Evolutionary conservation across 352 stramenopile genomes (phyloP), one percentile per base, ranked within the genome.

Genomic region (Phytophthora colocasiae): DNA sequence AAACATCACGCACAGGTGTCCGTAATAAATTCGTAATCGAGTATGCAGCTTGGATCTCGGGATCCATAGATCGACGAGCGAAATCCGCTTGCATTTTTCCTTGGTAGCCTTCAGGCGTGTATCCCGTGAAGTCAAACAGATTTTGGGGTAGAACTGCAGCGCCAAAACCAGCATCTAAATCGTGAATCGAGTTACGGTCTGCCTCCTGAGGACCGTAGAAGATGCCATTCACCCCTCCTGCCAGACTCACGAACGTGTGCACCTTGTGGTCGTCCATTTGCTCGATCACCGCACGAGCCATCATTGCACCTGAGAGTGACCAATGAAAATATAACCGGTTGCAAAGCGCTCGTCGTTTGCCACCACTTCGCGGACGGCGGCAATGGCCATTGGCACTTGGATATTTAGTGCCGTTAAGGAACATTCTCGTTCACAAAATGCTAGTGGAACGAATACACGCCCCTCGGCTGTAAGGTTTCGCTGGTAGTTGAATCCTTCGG

Each of bases 251-350:
- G 46, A 84, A 75, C 4, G 60, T 73, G 38, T 87, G 58, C 2
- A 75, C 73, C 0, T 80, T 78, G 69, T 90, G 78, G 53, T 85
- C 75, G 32, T 90, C 75, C 81, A 83, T 85, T 36, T 83, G 48
- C 60, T 90, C 77, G 15, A 84, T 68, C 27, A 90, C 79, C 0
- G 58, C 67, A 2, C 77, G 69, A 39, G 78, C 73, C 26, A 88
- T 65, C 17, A 77, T 49, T 1, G 52, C 77, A 31, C 81, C 81
- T 87, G 75, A 3, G 78, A 90, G 43, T 87, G 73, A 0, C 46
- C 73, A 10, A 90, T 71, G 40, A 90, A 75, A 6, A 81, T 54
- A 68, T 87, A 88, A 34, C 75, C 79, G 14, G 70, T 39, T 11
- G 39, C 41, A 31, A 69, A 62, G 2, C 57, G 32, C 17, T 77